Percentiles rank a stretch among this genome's conserved stretches.
Evolutionary conservation across 2,329 filamentous ascomycete genomes (phyloP).

Genomic region (Fusarium sp.): DNA sequence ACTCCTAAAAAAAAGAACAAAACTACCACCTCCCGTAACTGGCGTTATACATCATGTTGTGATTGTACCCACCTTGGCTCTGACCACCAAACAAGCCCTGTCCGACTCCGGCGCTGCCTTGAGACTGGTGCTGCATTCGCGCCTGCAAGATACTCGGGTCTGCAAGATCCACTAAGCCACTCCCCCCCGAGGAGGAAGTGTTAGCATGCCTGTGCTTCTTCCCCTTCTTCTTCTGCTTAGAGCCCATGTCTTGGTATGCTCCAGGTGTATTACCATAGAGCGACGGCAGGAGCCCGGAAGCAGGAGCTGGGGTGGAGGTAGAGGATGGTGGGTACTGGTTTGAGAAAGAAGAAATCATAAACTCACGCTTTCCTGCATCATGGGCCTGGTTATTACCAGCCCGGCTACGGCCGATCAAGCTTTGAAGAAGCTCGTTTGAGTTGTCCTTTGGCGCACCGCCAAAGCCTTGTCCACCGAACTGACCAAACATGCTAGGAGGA

Average conservation of each 20-base stretch:
- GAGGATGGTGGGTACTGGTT: constrained; percentile 87
- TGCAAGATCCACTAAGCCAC: constrained; percentile 99
- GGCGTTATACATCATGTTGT: constrained; percentile 85
- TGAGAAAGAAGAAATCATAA: constrained; percentile 92
- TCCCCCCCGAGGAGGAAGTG: constrained; percentile 99
- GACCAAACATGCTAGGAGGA: constrained; percentile 94
- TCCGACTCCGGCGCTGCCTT: constrained; percentile 86
- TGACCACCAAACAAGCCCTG: constrained; percentile 92
- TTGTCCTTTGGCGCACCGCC: constrained; percentile 79
- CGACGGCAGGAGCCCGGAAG: constrained; percentile 90
- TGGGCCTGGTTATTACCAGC: constrained; percentile 79
- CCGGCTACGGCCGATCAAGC: constrained; percentile 81
- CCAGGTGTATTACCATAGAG: constrained; percentile 90
- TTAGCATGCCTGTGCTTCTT: constrained; percentile 99
- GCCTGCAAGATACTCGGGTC: constrained; percentile 99
- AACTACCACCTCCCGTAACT: constrained; percentile 78
- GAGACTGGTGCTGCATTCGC: constrained; percentile 91
- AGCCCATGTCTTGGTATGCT: constrained; percentile 90
- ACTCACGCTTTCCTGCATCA: constrained; percentile 98
- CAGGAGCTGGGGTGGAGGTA: constrained; percentile 87
- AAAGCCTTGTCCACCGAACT: constrained; percentile 84
- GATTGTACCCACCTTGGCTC: constrained; percentile 95
- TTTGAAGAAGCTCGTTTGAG: constrained; percentile 78
- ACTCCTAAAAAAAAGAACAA: constrained; percentile 36
- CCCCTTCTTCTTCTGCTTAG: constrained; percentile 99